A percentile compares a stretch with the other conserved stretches of the same genome.
These are phyloP conservation scores for Mucor mucedo DNA, from an alignment of 371 early-diverging fungal species.

Conservation along the genomic window DNA sequence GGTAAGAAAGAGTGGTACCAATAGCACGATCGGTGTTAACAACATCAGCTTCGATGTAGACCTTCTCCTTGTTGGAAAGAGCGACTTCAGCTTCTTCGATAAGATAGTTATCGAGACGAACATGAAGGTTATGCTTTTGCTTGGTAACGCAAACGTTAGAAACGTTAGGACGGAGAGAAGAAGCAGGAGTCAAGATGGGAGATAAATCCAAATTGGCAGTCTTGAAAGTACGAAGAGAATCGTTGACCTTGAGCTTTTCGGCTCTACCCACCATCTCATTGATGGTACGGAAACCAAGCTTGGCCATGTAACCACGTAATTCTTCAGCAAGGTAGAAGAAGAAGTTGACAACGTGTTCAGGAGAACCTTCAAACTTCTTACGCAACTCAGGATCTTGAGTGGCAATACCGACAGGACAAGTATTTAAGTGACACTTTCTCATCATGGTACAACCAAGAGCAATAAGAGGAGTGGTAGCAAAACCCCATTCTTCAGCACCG, in stretches of 20 bases:
- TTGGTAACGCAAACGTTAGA: slow-evolving; percentile 78
- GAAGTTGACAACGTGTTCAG: slow-evolving; percentile 97
- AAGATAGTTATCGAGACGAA: slow-evolving; percentile 83
- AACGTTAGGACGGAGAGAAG: slow-evolving; percentile 84
- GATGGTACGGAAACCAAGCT: slow-evolving; percentile 89
- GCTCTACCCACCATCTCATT: slow-evolving; percentile 95
- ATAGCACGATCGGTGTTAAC: slow-evolving; percentile 95
- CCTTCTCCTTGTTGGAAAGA: slow-evolving; percentile 64
- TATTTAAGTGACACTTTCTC: slow-evolving; percentile 84
- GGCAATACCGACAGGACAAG: slow-evolving; percentile 97
- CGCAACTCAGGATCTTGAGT: slow-evolving; percentile 96
- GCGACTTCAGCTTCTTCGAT: slow-evolving; percentile 82
- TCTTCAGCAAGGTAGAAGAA: slow-evolving; percentile 97
- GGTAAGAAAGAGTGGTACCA: slow-evolving; percentile 90
- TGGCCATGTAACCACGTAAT: slow-evolving; percentile 89
- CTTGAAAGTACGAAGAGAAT: slow-evolving; percentile 78
- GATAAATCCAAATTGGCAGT: slow-evolving; percentile 84
- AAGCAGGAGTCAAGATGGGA: slow-evolving; percentile 89
- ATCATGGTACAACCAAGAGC: slow-evolving; percentile 97
- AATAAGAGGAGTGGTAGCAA: slow-evolving; percentile 96
- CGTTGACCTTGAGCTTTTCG: slow-evolving; percentile 81
- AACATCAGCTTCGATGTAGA: slow-evolving; percentile 69
- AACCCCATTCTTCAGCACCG: slow-evolving; percentile 98
- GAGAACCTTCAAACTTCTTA: slow-evolving; percentile 90
- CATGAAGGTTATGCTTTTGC: slow-evolving; percentile 87